These are phyloP conservation scores for Camillea tinctor DNA, from an alignment of 2,329 filamentous ascomycete species.

Conservation along the genomic window DNA sequence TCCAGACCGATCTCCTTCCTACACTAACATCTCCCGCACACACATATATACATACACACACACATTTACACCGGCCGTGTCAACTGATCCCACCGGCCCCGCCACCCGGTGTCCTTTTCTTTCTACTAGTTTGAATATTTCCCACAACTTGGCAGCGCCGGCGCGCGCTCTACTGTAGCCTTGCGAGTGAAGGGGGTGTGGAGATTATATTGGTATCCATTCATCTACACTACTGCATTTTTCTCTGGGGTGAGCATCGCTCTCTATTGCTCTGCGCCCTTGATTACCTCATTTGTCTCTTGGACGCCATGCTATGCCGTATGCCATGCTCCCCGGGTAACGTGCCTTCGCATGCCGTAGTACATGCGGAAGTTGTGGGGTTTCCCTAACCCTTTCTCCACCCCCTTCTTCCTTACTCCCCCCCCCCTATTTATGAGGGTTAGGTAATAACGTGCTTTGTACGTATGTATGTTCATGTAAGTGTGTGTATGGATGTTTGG, in stretches of 20 bases:
- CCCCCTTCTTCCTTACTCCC: too few relatives aligned
- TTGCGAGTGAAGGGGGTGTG: not conserved
- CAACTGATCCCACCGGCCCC: not conserved
- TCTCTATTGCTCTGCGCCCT: not conserved
- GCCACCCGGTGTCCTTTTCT: not conserved
- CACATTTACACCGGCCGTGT: conserved; percentile 5
- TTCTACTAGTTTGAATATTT: not conserved
- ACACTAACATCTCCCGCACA: conserved; percentile 1
- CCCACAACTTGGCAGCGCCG: not conserved
- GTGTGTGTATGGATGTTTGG: conserved; percentile 2
- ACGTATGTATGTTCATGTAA: not conserved
- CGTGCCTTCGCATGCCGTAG: not conserved
- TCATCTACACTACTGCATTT: not conserved
- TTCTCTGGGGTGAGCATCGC: not conserved
- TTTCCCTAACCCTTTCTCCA: not conserved
- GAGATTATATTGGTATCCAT: not conserved
- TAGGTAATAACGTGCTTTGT: not conserved
- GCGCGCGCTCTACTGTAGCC: not conserved
- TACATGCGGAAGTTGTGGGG: not conserved
- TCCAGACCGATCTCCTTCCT: conserved; percentile 1
- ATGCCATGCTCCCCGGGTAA: not conserved
- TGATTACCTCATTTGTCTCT: not conserved
- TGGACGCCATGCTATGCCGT: not conserved
- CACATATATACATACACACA: conserved; percentile 4
- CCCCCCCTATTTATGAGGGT: not conserved